Base-by-base conservation (phyloP, 139 green algal genomes). In the Chlamydomonas incerta region DNA sequence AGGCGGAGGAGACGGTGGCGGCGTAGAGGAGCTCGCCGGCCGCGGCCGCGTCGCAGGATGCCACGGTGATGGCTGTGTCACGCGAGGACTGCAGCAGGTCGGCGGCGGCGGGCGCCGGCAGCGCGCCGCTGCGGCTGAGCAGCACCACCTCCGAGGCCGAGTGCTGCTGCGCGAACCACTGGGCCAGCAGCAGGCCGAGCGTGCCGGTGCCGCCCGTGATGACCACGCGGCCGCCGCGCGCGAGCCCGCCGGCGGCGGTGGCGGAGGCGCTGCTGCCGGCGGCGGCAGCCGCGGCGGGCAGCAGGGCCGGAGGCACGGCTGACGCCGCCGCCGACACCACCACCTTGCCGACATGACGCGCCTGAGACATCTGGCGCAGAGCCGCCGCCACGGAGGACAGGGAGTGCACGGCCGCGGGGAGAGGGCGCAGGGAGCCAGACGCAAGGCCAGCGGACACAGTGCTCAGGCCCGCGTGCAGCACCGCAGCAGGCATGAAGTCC, bases 311-410 rank as follows among this genome's bases (percentile, higher is more conserved):
- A 28, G 74, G 31, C 11, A 35, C n/a, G 28, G 28, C 26, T 50
- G 17, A 0, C 52, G 60, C 60, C 13, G 72, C 58, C 60, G 70
- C 71, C 37, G 60, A 85, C 18, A 94, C 89, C 24, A 97, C 95
- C 57, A 97, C 92, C 86, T 97, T 97, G 81, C 94, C 95, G 11
- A 97, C 88, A 60, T 97, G 93, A 0, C 88, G 87, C 0, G 95
- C 94, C 81, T 96, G 93, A 14, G 93, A 91, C 91, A 96, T 91
- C 87, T 90, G 89, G 2, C 91, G 87, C 37, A 93, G 81, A 3
- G 88, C 89, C 28, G 90, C 77, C 14, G 83, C 85, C 0, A 90
- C 90, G 37, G 31, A 87, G 50, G 58, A 15, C 41, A 95, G 63
- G n/a, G 62, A 35, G 69, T 93, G 85, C 14, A 75, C 73, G 4